Conservation (phyloP, 768 basidiomycete species). For the Ramaria rubella region DNA sequence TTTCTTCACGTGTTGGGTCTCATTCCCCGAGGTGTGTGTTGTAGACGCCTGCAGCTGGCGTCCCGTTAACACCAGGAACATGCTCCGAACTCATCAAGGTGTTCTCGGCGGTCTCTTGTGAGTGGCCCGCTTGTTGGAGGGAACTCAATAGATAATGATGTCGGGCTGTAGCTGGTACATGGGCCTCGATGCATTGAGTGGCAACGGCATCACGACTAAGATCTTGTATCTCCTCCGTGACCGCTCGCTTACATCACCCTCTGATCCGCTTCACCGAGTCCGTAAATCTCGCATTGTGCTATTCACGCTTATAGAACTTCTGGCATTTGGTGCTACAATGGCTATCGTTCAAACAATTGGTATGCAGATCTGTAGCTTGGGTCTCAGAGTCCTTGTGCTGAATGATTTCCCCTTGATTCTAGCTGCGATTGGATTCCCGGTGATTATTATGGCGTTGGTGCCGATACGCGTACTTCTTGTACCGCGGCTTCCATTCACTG, state of each 20-base stretch:
- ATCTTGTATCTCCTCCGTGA: conserved; percentile 77
- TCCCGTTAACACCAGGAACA: background rate
- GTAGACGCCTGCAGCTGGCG: background rate
- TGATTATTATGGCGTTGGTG: conserved; percentile 78
- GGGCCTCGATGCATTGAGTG: conserved; percentile 75
- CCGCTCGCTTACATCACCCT: conserved; percentile 45
- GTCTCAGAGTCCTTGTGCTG: background rate
- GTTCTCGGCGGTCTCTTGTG: conserved; percentile 85
- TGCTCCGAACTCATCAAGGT: conserved; percentile 27
- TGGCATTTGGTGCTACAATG: conserved; percentile 84
- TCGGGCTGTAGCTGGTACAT: conserved; percentile 68
- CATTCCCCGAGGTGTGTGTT: conserved; percentile 60
- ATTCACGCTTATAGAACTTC: conserved; percentile 68
- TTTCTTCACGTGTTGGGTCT: conserved; percentile 73
- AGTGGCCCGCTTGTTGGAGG: conserved; percentile 22
- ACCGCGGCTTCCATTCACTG: conserved; percentile 67
- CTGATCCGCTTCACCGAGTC: conserved; percentile 72
- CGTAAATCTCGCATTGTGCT: conserved; percentile 65
- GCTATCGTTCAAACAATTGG: conserved; percentile 88
- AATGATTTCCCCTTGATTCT: background rate
- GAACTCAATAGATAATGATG: background rate
- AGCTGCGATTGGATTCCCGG: conserved; percentile 89
- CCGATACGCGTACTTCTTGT: conserved; percentile 69
- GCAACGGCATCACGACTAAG: conserved; percentile 78
- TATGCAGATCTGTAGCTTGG: conserved; percentile 24